These are phyloP conservation scores for Persicaria tinctoria DNA, from an alignment of 148 eudicot species.

Conservation along the genomic window DNA sequence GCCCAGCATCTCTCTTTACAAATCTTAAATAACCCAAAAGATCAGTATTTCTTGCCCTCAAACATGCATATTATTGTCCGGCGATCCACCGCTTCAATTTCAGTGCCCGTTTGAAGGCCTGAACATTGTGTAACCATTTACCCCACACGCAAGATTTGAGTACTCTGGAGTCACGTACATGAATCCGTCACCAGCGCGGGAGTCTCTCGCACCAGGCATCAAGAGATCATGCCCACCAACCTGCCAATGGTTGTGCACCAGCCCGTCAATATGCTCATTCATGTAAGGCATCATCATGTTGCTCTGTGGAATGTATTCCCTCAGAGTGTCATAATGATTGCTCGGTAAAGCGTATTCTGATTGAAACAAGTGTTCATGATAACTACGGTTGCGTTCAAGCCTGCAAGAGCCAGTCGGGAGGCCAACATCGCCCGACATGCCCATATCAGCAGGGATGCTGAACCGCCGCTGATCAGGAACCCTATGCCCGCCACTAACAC, in stretches of 20 bases:
- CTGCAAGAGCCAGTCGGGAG: slow-evolving; percentile 47
- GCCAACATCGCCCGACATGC: slow-evolving; percentile 37
- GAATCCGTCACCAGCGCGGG: slow-evolving; percentile 47
- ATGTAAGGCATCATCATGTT: slow-evolving; percentile 36
- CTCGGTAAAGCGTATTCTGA: slow-evolving; percentile 33
- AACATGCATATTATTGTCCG: no score
- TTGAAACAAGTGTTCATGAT: slow-evolving; percentile 49
- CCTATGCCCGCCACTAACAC: slow-evolving; percentile 27
- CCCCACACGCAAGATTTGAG: background rate
- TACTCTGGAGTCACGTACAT: slow-evolving; percentile 52
- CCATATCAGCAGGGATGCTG: slow-evolving; percentile 44
- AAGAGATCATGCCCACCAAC: slow-evolving; percentile 47
- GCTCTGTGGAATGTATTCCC: slow-evolving; percentile 45
- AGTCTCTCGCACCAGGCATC: slow-evolving; percentile 26
- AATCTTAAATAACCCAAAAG: background rate
- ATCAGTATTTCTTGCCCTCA: background rate
- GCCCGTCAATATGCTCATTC: slow-evolving; percentile 61
- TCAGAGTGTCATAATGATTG: slow-evolving; percentile 34
- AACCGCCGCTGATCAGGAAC: slow-evolving; percentile 46
- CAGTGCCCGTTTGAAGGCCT: no score
- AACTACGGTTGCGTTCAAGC: slow-evolving; percentile 51
- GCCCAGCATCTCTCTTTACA: slow-evolving; percentile 10
- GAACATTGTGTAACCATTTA: no score
- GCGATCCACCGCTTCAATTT: no score
- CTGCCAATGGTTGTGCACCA: slow-evolving; percentile 53